phyloP scores from a whole-genome alignment of 192 early-diverging fungal species.

The Podochytrium sp. region DNA sequence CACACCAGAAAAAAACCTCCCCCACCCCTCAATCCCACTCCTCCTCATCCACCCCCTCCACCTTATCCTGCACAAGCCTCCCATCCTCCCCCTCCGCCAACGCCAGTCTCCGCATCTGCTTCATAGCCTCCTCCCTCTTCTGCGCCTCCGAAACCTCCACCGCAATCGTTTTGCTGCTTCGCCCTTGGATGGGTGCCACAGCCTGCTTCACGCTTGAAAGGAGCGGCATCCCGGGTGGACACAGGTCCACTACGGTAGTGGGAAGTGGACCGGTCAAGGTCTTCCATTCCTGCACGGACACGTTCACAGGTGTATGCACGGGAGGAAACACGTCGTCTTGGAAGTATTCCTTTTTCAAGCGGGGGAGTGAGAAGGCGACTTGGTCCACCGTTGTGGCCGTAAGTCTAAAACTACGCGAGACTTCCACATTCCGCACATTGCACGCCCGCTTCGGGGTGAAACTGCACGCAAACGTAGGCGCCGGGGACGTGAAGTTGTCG shows the following conservation, averaged over 20 bases:
- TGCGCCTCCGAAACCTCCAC: slow-evolving; percentile 39
- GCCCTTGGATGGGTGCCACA: not conserved
- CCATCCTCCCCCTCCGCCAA: slow-evolving; percentile 38
- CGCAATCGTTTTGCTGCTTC: slow-evolving; percentile 24
- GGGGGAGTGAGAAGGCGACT: slow-evolving; percentile 76
- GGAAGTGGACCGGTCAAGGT: not conserved
- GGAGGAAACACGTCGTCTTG: slow-evolving; percentile 85
- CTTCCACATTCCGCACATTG: slow-evolving; percentile 71
- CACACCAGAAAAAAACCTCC: too few species aligned
- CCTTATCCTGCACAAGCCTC: slow-evolving; percentile 44
- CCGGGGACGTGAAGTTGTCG: slow-evolving; percentile 32
- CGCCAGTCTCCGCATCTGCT: slow-evolving; percentile 44
- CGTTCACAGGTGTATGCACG: not conserved
- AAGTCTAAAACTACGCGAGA: slow-evolving; percentile 70
- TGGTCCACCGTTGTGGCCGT: slow-evolving; percentile 69
- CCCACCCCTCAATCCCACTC: slow-evolving; percentile 59
- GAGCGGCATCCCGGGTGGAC: slow-evolving; percentile 52
- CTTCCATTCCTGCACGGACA: not conserved
- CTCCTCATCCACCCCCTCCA: slow-evolving; percentile 51
- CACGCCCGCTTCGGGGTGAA: slow-evolving; percentile 72
- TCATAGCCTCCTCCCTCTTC: slow-evolving; percentile 42
- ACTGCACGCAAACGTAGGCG: slow-evolving; percentile 70
- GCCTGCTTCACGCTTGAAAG: slow-evolving; percentile 41
- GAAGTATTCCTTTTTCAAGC: slow-evolving; percentile 84
- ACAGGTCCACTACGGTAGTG: slow-evolving; percentile 34